Evolutionary conservation across 1,139 yeast species (phyloP).

Genomic region (Protomyces arabidopsidicola): DNA sequence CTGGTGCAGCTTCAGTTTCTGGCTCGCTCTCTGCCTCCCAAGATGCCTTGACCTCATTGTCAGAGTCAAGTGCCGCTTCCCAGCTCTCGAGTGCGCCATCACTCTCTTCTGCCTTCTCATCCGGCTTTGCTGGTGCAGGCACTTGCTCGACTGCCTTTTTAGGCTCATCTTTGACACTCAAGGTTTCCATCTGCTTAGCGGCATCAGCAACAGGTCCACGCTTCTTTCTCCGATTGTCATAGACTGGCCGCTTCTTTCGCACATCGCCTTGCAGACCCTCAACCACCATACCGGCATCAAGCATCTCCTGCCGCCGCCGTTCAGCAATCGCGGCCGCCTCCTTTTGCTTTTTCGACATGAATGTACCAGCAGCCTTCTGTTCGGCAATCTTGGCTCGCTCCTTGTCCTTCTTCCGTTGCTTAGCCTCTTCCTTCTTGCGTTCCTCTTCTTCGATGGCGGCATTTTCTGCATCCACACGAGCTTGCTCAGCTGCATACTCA

Average conservation of each 20-base stretch:
- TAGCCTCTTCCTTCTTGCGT: conserved; percentile 64
- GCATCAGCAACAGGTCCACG: conserved; percentile 2
- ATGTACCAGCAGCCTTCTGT: conserved; percentile 84
- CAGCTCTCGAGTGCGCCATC: conserved; percentile 37
- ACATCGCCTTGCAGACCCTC: conserved; percentile 56
- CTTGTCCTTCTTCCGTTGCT: conserved; percentile 64
- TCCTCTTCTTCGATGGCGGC: conserved; percentile 51
- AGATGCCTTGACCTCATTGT: conserved; percentile 41
- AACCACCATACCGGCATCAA: conserved; percentile 68
- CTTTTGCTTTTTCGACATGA: conserved; percentile 80
- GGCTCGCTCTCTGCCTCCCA: conserved; percentile 37
- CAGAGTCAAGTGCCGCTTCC: conserved; percentile 41
- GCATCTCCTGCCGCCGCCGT: conserved; percentile 80
- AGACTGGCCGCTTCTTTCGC: conserved; percentile 54
- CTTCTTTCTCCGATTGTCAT: conserved; percentile 68
- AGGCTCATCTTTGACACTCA: conserved; percentile 18
- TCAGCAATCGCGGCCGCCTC: conserved; percentile 85
- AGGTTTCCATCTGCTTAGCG: conserved; percentile 13
- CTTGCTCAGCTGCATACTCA: conserved; percentile 53
- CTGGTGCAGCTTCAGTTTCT: conserved; percentile 33
- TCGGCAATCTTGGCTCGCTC: conserved; percentile 80
- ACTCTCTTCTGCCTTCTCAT: conserved; percentile 35
- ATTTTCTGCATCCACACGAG: conserved; percentile 65
- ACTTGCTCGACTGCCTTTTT: conserved; percentile 18
- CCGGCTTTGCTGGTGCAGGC: conserved; percentile 1